Conservation (phyloP, 805 yeast species). For the Lachancea quebecensis region DNA sequence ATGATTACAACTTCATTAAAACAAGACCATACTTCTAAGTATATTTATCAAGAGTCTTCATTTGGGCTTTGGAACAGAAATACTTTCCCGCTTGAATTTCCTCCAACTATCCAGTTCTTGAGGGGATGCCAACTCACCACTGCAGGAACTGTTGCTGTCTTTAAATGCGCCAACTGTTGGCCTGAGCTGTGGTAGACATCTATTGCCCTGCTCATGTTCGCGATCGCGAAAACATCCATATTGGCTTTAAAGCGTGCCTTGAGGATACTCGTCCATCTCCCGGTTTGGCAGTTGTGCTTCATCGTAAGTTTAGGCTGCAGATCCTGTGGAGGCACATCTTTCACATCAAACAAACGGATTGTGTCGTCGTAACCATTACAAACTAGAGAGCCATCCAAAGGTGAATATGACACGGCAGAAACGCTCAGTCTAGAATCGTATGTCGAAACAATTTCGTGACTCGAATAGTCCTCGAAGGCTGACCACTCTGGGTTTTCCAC, state of each 20-base stretch:
- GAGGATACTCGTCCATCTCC: slow-evolving; percentile 91
- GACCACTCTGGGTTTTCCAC: slow-evolving; percentile 47
- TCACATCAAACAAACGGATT: slow-evolving; percentile 60
- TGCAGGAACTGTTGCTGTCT: slow-evolving; percentile 90
- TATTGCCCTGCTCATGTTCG: slow-evolving; percentile 82
- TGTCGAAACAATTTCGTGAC: slow-evolving; percentile 40
- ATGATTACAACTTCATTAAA: slow-evolving; percentile 3
- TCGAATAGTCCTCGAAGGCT: slow-evolving; percentile 40
- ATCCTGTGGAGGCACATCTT: slow-evolving; percentile 22
- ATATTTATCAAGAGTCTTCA: background rate
- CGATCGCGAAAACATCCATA: slow-evolving; percentile 79
- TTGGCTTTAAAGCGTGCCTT: slow-evolving; percentile 79
- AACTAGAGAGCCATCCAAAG: slow-evolving; percentile 58
- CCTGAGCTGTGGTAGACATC: slow-evolving; percentile 81
- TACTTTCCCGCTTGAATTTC: slow-evolving; percentile 87
- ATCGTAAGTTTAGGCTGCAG: slow-evolving; percentile 57
- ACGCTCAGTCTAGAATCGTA: slow-evolving; percentile 74
- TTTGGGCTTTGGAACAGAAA: slow-evolving; percentile 41
- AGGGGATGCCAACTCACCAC: slow-evolving; percentile 78
- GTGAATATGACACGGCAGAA: slow-evolving; percentile 74
- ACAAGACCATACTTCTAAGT: background rate
- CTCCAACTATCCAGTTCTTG: slow-evolving; percentile 87
- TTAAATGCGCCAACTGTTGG: slow-evolving; percentile 66
- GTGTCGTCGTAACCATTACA: slow-evolving; percentile 93
- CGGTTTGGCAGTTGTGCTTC: slow-evolving; percentile 91